Percentiles rank a stretch among this genome's conserved stretches.
phyloP scores from a whole-genome alignment of 2,329 filamentous ascomycete genomes.

The Microcyclosporella mali region DNA sequence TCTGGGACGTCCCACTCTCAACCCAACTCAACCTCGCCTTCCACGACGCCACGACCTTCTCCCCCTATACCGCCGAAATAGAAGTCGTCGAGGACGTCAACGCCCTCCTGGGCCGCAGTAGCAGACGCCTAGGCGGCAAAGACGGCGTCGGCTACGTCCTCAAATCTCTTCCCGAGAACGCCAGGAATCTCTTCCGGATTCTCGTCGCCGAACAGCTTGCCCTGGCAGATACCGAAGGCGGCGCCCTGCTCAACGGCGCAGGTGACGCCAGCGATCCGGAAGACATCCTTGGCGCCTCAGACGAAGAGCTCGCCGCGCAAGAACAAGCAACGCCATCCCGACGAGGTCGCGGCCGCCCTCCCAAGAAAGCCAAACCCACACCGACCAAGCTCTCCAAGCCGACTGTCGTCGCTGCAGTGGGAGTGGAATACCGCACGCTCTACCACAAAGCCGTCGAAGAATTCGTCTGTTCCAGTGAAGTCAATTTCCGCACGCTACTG shows the following conservation, averaged over 20 bases:
- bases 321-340: constrained; percentile 25
- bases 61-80: constrained; percentile 64
- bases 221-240: constrained; percentile 45
- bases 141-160: constrained; percentile 90
- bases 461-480: constrained; percentile 94
- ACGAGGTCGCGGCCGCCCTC: constrained; percentile 9
- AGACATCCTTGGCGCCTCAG: constrained; percentile 23
- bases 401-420: constrained; percentile 30
- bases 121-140: constrained; percentile 73
- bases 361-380: background rate
- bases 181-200: constrained; percentile 76
- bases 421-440: constrained; percentile 81
- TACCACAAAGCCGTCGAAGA: constrained; percentile 96
- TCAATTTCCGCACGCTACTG: constrained; percentile 86
- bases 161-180: constrained; percentile 85
- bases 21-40: constrained; percentile 81
- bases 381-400: constrained; percentile 7
- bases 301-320: constrained; percentile 30
- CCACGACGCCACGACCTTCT: constrained; percentile 90
- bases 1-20: constrained; percentile 85
- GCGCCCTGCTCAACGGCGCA: constrained; percentile 38
- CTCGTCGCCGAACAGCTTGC: constrained; percentile 78
- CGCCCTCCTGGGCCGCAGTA: constrained; percentile 73
- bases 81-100: constrained; percentile 89
- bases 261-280: constrained; percentile 27